Evolutionary conservation across 2,329 filamentous ascomycete species (phyloP), one percentile per base, ranked within the genome.

Genomic region (Nemania abortiva): DNA sequence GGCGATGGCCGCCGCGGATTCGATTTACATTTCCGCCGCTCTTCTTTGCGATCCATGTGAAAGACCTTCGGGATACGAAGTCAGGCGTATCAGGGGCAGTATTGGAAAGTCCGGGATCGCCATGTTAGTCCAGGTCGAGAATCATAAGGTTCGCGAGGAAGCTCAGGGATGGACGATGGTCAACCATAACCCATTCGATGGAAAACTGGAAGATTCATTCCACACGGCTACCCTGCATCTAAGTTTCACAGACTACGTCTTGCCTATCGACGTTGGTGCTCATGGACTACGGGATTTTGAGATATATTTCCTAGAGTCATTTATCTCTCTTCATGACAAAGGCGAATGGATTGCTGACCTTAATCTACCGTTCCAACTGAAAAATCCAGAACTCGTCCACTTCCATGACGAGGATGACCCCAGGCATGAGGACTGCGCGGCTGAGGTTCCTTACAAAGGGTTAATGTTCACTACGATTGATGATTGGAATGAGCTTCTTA

Each of bases 401-500:
- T 4, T 22, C 24, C 24, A 27, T 27, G 24, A 27, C 24, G 24
- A 27, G 24, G 24, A 27, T 27, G 24, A 27, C 5, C 24, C 24
- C 24, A 27, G 24, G 24, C 24, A 27, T 27, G 24, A 27, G 27
- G 57, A 50, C 6, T 47, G 52, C 27, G 11, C 10, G 2, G 37
- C 27, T 2, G 34, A 47, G 6, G 13, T 60, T 13, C 7, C 18
- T 1, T 13, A 6, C 7, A 13, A 11, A 2, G n/a, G 42, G 15
- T 20, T 31, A 18, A 68, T 47, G 34, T 37, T 72, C 22, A 66
- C 64, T 42, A 68, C 70, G 0, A 70, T 72, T 27, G 68, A 70
- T 49, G 68, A 66, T 47, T 72, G 70, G 22, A 65, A 58, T 6
- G 70, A 70, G 39, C 68, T 72, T 54, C 67, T 68, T 2, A 49